Percentiles rank a stretch among this genome's conserved stretches.
Evolutionary conservation across 2,329 filamentous ascomycete genomes (phyloP).

Genomic region (Neonectria coccinea): DNA sequence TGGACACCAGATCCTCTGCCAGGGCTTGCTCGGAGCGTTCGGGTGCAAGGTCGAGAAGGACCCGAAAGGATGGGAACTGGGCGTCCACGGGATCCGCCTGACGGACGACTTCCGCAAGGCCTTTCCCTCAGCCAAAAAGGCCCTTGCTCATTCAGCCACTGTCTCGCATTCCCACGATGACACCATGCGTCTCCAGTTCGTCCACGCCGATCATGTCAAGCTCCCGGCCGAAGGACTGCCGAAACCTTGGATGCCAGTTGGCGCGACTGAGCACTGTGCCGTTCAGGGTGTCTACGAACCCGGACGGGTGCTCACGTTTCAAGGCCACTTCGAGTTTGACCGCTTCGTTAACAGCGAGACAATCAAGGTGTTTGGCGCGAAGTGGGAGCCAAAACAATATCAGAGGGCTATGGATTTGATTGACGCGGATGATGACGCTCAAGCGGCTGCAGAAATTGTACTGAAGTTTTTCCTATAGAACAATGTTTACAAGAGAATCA

Average conservation of each 20-base stretch:
- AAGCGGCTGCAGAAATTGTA: slow-evolving; percentile 35
- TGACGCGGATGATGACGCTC: slow-evolving; percentile 37
- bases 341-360: slow-evolving; percentile 54
- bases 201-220: slow-evolving; percentile 51
- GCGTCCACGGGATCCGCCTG: slow-evolving; percentile 46
- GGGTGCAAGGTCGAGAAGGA: slow-evolving; percentile 45
- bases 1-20: slow-evolving; percentile 56
- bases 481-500: background rate
- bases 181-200: slow-evolving; percentile 49
- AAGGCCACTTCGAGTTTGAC: slow-evolving; percentile 59
- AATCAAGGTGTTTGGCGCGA: slow-evolving; percentile 49
- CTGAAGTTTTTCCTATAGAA: slow-evolving; percentile 34
- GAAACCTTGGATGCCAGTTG: slow-evolving; percentile 36
- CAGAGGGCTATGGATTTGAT: slow-evolving; percentile 26
- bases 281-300: slow-evolving; percentile 55
- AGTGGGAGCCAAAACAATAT: slow-evolving; percentile 29
- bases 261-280: slow-evolving; percentile 46
- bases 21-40: slow-evolving; percentile 49
- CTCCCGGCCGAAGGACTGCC: slow-evolving; percentile 31
- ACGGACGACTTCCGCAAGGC: slow-evolving; percentile 37
- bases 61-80: slow-evolving; percentile 48
- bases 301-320: slow-evolving; percentile 54
- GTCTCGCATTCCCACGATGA: slow-evolving; percentile 18
- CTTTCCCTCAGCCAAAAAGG: slow-evolving; percentile 11
- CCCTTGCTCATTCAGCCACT: background rate